phyloP scores from a whole-genome alignment of 2,329 filamentous ascomycete species.

The Penicillium sp. region DNA sequence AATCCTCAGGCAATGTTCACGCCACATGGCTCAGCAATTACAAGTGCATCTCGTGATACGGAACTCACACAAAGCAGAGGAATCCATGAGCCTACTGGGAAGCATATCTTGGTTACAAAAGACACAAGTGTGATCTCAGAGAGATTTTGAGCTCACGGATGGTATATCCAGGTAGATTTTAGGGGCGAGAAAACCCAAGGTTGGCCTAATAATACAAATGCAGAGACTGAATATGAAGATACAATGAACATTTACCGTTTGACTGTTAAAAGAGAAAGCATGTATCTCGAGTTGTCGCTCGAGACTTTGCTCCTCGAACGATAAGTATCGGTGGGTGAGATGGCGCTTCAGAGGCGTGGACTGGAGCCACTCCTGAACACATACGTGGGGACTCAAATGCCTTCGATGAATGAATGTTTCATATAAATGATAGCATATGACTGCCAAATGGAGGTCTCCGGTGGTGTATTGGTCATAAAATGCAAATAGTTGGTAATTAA shows the following conservation, averaged over 20 bases:
- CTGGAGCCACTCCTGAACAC: no score
- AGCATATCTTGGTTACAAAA: conserved; percentile 9
- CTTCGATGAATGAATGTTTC: neutral
- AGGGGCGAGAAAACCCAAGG: no score
- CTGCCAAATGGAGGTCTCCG: neutral
- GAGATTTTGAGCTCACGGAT: neutral
- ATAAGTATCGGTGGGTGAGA: no score
- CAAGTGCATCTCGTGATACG: conserved; percentile 4
- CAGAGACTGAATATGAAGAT: no score
- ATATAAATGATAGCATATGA: neutral
- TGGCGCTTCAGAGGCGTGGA: no score
- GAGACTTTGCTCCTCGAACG: no score
- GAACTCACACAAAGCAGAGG: neutral
- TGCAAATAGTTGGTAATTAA: neutral
- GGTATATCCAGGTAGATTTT: no score
- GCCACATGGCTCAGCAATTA: conserved; percentile 2
- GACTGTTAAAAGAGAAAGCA: neutral
- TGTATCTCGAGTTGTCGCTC: no score
- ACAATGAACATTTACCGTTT: no score
- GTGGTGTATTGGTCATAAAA: neutral
- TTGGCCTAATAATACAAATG: no score
- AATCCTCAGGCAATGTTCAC: neutral
- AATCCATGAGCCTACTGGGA: neutral
- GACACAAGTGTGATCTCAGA: conserved; percentile 8
- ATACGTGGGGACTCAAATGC: neutral